These are phyloP conservation scores for Cryptococcus depauperatus DNA, from an alignment of 1,284 basidiomycete genomes.

Conservation along the genomic window DNA sequence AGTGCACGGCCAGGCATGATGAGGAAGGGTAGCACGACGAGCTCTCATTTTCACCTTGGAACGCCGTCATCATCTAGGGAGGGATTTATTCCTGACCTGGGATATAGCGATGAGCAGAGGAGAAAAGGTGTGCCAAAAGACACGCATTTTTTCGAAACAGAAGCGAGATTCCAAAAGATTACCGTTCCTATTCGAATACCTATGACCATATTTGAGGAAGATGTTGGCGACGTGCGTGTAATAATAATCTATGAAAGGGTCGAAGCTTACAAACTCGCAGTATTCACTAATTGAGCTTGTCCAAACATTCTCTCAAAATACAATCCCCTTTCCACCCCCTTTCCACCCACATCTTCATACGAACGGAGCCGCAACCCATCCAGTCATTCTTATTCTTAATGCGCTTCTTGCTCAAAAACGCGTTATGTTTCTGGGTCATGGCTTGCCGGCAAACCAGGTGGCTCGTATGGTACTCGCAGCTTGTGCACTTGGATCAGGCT, in stretches of 20 bases:
- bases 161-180: conserved; percentile 67
- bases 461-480: conserved; percentile 86
- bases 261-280: conserved; percentile 46
- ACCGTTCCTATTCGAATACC: conserved; percentile 79
- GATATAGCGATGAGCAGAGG: conserved; percentile 6
- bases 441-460: conserved; percentile 74
- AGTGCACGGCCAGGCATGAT: conserved; percentile 7
- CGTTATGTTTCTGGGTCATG: conserved; percentile 86
- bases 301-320: conserved; percentile 70
- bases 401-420: conserved; percentile 88
- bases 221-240: conserved; percentile 81
- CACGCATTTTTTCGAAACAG: conserved; percentile 86
- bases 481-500: conserved; percentile 83
- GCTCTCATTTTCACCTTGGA: conserved; percentile 12
- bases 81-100: conserved; percentile 33
- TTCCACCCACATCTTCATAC: conserved; percentile 87
- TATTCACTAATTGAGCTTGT: conserved; percentile 88
- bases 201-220: conserved; percentile 74
- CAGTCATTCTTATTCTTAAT: conserved; percentile 90
- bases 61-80: conserved; percentile 48
- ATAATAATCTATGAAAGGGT: not conserved
- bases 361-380: conserved; percentile 80
- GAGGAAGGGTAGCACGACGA: conserved; percentile 13
- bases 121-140: conserved; percentile 56
- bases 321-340: conserved; percentile 59